A percentile compares a stretch with the other conserved stretches of the same genome.
Evolutionary conservation across 179 eudicot species (phyloP).

Genomic region (Spergularia azorica): DNA sequence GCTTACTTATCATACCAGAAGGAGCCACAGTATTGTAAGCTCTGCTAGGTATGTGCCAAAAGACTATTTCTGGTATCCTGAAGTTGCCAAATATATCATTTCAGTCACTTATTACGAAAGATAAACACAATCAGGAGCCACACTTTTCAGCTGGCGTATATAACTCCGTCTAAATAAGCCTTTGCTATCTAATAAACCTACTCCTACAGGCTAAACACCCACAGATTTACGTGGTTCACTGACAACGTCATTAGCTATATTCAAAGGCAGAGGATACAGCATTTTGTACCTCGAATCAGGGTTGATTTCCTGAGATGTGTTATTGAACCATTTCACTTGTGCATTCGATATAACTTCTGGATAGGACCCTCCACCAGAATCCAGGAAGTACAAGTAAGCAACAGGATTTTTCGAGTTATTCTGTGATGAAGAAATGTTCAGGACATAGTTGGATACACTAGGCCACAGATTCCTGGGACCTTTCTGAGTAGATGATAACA

Average conservation of each 20-base stretch:
- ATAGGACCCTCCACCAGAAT: slow-evolving; percentile 94
- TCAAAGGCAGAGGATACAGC: background rate
- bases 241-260: background rate
- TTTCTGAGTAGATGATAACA: slow-evolving; percentile 46
- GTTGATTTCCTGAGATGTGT: slow-evolving; percentile 60
- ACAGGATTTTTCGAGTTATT: slow-evolving; percentile 40
- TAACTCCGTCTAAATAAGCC: too few relatives aligned
- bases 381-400: slow-evolving; percentile 76
- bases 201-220: too few relatives aligned
- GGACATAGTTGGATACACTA: slow-evolving; percentile 75
- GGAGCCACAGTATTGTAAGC: slow-evolving; percentile 74
- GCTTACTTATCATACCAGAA: slow-evolving; percentile 26
- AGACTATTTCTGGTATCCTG: slow-evolving; percentile 88
- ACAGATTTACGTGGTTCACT: too few relatives aligned
- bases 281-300: slow-evolving; percentile 63
- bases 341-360: slow-evolving; percentile 79
- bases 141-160: too few relatives aligned
- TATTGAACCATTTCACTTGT: slow-evolving; percentile 74
- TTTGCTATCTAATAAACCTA: too few relatives aligned
- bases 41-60: slow-evolving; percentile 92
- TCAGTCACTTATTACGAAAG: background rate
- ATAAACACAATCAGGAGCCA: background rate
- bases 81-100: background rate
- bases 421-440: slow-evolving; percentile 60
- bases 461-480: slow-evolving; percentile 85